A percentile compares a stretch with the other conserved stretches of the same genome.
Conservation (phyloP, 345 rosid species). For the Pseudoturritis turrita region DNA sequence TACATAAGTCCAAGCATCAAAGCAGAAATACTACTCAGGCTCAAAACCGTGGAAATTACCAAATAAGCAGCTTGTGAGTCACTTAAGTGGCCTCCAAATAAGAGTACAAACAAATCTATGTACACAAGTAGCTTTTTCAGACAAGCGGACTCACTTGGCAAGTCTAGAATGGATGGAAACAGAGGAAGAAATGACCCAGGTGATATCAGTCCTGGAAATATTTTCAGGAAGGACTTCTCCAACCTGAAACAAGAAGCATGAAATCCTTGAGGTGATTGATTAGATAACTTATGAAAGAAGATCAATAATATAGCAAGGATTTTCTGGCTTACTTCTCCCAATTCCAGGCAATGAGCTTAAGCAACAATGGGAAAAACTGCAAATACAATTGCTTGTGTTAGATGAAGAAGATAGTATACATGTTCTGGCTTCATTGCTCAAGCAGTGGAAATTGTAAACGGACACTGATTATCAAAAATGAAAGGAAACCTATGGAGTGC, state of each 20-base stretch:
- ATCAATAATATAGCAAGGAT: background rate
- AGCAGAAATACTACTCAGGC: background rate
- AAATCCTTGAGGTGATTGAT: background rate
- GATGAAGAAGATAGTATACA: background rate
- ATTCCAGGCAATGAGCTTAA: slow-evolving; percentile 91
- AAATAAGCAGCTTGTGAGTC: background rate
- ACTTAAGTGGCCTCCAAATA: background rate
- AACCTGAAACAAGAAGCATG: slow-evolving; percentile 45
- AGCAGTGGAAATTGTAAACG: background rate
- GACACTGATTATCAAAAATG: background rate
- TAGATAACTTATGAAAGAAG: background rate
- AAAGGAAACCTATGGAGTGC: background rate
- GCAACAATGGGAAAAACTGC: slow-evolving; percentile 93
- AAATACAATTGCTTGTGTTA: slow-evolving; percentile 17
- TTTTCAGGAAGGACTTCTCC: slow-evolving; percentile 64
- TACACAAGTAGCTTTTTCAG: background rate
- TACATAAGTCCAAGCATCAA: background rate
- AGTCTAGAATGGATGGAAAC: slow-evolving; percentile 78
- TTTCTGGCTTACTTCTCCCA: slow-evolving; percentile 72
- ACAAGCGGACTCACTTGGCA: slow-evolving; percentile 63
- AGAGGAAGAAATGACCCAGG: slow-evolving; percentile 92
- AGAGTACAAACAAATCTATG: background rate
- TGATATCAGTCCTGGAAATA: slow-evolving; percentile 76
- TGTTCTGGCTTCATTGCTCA: background rate
- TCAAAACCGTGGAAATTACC: background rate